Evolutionary conservation across 495 filamentous ascomycete species (phyloP).

Genomic region (Penicillium lividum): DNA sequence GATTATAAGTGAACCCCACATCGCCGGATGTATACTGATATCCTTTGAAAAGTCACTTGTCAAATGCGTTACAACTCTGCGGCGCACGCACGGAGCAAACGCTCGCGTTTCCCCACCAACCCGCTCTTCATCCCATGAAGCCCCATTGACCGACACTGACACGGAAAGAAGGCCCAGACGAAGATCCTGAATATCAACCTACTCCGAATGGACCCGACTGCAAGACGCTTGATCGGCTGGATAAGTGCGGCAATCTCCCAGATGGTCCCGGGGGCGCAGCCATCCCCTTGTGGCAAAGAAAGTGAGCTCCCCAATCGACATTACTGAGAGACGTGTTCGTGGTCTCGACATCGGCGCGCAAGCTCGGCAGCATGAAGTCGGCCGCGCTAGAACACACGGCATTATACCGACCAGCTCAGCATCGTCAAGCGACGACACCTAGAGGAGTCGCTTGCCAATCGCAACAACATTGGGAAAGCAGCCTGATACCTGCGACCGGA

Average conservation of each 20-base stretch:
- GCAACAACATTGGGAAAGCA: not conserved
- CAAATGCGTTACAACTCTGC: not conserved
- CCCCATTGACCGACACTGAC: not conserved
- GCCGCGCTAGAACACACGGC: not conserved
- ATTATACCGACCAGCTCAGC: not conserved
- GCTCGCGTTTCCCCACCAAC: too few relatives aligned
- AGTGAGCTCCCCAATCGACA: not conserved
- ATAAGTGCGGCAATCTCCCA: slow-evolving; percentile 1
- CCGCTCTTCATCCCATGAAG: too few relatives aligned
- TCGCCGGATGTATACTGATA: slow-evolving; percentile 1
- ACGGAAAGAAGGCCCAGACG: not conserved
- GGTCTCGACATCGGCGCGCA: not conserved
- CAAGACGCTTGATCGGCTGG: not conserved
- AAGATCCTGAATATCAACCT: not conserved
- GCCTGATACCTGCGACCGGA: not conserved
- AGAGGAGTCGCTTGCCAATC: not conserved
- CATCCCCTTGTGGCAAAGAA: slow-evolving; percentile 1
- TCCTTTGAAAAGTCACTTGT: not conserved
- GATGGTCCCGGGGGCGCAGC: slow-evolving; percentile 2
- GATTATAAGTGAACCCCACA: slow-evolving; percentile 5
- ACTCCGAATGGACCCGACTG: slow-evolving; percentile 2
- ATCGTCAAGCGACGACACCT: not conserved
- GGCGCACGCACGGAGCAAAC: too few relatives aligned
- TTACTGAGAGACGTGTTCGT: slow-evolving; percentile 2
- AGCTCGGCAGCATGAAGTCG: not conserved